phyloP scores from a whole-genome alignment of 139 green algal genomes.

The Klebsormidium nitens region DNA sequence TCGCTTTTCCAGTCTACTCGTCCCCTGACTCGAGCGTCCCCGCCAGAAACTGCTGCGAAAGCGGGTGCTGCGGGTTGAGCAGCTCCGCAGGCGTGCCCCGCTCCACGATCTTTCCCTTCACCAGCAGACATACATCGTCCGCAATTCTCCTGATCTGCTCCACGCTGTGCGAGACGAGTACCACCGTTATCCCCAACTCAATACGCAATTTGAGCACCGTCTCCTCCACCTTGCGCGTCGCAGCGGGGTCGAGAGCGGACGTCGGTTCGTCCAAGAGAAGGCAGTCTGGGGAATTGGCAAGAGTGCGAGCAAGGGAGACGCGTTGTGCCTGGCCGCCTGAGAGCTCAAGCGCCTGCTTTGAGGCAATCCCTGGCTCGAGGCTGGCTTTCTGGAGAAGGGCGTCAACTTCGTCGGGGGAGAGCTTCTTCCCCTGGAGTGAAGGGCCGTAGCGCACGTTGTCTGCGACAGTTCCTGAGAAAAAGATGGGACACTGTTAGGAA shows the following conservation, averaged over 20 bases:
- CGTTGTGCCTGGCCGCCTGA: conserved; percentile 34
- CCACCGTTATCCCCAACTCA: no score
- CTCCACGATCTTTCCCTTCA: conserved; percentile 1
- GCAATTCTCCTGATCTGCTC: conserved; percentile 20
- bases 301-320: conserved; percentile 27
- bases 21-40: not conserved
- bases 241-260: conserved; percentile 27
- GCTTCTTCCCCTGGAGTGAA: not conserved
- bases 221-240: no score
- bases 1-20: no score
- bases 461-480: conserved; percentile 21
- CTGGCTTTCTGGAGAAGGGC: conserved; percentile 8
- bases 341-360: not conserved
- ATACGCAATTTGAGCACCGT: no score
- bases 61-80: not conserved
- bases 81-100: not conserved
- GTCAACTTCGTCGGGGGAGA: conserved; percentile 9
- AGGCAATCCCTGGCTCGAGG: not conserved
- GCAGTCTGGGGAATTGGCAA: conserved; percentile 30
- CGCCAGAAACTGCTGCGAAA: conserved; percentile 5
- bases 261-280: conserved; percentile 36
- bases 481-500: no score
- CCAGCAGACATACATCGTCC: not conserved
- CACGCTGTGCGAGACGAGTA: no score
- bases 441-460: conserved; percentile 35